Base-by-base conservation (phyloP, 371 early-diverging fungal genomes). In the Saksenaea vasiformis region DNA sequence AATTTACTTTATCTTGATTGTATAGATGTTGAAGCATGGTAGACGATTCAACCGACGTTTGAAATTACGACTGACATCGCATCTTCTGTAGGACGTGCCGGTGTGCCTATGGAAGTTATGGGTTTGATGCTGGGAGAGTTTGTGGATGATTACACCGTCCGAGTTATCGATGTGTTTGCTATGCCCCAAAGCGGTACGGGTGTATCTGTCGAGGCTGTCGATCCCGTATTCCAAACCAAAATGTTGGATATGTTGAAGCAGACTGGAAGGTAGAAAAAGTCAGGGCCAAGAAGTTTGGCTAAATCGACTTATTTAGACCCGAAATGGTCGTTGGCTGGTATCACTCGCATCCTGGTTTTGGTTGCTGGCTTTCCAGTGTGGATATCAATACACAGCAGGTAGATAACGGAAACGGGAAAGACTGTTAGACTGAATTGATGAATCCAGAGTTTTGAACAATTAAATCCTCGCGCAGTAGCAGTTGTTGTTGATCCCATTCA, bases 81-180 rank as follows among this genome's bases (percentile, higher is more conserved):
- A 22, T 54, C 5, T 15, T 51, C 41, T 36, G 14, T 73, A 92
- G 98, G 97, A 31, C 91, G 99, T 65, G 99, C 99, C 36, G 99
- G 99, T 68, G 99, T 99, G n/a, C 99, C 99, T 11, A 97, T 99
- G 97, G 99, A 99, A 82, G 99, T 99, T 56, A 99, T 99, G 99
- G 99, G 99, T 15, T 87, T 99, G 58, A 99, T 99, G 99, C 85
- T 99, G 66, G 99, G 99, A 28, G 99, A 99, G 79, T 99, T 99
- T 85, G 93, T 99, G 13, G 99, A 99, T 76, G 99, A 99, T 69
- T 99, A 99, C 80, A 99, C 99, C 1, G 97, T 99, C 1, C 95
- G 95, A 5, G 99, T 99, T 22, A 94, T 98, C 43, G 99, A 99
- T 80, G 99, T 99, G 39, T 99, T 99, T 90, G 99, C 99, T 15